A percentile compares a stretch with the other conserved stretches of the same genome.
Conservation (phyloP, 306 rosid species). For the Mimosa pudica region DNA sequence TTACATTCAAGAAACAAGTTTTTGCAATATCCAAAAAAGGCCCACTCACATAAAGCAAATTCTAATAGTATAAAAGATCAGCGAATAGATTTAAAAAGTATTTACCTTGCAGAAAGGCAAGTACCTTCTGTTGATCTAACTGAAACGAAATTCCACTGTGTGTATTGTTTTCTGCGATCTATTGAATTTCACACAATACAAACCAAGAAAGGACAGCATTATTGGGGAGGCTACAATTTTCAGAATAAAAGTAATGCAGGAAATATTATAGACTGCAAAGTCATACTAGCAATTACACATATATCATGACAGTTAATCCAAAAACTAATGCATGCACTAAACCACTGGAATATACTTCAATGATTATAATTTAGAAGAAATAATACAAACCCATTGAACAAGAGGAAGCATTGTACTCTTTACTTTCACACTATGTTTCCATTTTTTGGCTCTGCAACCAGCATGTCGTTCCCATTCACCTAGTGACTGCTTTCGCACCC, state of each 20-base stretch:
- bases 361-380: constrained; percentile 23
- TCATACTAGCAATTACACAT: constrained; percentile 1
- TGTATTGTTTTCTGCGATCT: constrained; percentile 68
- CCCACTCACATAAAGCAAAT: constrained; percentile 20
- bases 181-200: constrained; percentile 38
- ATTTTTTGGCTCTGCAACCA: constrained; percentile 94
- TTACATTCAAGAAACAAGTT: constrained; percentile 30
- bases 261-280: constrained; percentile 1
- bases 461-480: constrained; percentile 97
- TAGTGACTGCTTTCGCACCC: constrained; percentile 75
- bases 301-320: constrained; percentile 25
- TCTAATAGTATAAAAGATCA: constrained; percentile 19
- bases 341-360: neutral
- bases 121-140: constrained; percentile 70
- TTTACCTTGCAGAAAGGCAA: constrained; percentile 75
- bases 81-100: constrained; percentile 15
- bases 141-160: constrained; percentile 50
- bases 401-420: constrained; percentile 80
- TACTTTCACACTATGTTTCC: constrained; percentile 96
- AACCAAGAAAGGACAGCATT: constrained; percentile 31
- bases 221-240: neutral
- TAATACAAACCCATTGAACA: constrained; percentile 88
- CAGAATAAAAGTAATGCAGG: neutral
- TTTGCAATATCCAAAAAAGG: constrained; percentile 16
- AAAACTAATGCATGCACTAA: constrained; percentile 20